Evolutionary conservation across 148 eudicot genomes (phyloP), one percentile per base, ranked within the genome.

Genomic region (Salicornia ramosissima): DNA sequence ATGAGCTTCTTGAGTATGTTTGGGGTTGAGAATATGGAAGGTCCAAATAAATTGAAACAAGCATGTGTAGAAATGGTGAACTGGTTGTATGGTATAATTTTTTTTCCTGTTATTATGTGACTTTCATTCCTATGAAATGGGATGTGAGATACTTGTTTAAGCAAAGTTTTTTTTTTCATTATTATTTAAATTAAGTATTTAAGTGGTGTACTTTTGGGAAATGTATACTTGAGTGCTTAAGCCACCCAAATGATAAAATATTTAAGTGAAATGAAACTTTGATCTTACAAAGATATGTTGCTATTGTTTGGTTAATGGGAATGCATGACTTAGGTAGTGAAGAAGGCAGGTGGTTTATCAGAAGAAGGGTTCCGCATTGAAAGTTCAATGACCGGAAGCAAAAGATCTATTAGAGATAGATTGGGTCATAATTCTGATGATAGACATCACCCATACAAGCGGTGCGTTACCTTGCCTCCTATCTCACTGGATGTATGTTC

Each of bases 331-430:
- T 65, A 88, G 96, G 98, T 88, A 69, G 92, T 93, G 55, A 86
- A 86, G 81, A 90, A 87, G 74, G 76, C 72, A 25, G 87, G 87
- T 47, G 69, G 76, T n/a, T 78, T 64, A 22, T 52, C 77, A 47
- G 80, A 80, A 73, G 75, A 70, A 59, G 74, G 79, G 13, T 74
- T 69, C 70, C 33, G 77, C 16, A 80, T 78, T 77, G 69, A 74
- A 31, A 52, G 46, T 51, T 71, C 77, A 26, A 69, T 67, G 15
- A 70, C 49, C 31, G 92, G 98, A 71, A 79, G 82, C 42, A 93
- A 90, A 65, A 84, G 90, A 33, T 83, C 94, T 0, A 58, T 90
- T 70, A 79, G 78, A 71, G 90, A 88, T 79, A 85, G 96, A 76
- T 75, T 50, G 5, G 90, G 82, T 74, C 77, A 73, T 42, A 33